Base-by-base conservation (phyloP, 495 filamentous ascomycete species). In the Elaphomyces granulatus region DNA sequence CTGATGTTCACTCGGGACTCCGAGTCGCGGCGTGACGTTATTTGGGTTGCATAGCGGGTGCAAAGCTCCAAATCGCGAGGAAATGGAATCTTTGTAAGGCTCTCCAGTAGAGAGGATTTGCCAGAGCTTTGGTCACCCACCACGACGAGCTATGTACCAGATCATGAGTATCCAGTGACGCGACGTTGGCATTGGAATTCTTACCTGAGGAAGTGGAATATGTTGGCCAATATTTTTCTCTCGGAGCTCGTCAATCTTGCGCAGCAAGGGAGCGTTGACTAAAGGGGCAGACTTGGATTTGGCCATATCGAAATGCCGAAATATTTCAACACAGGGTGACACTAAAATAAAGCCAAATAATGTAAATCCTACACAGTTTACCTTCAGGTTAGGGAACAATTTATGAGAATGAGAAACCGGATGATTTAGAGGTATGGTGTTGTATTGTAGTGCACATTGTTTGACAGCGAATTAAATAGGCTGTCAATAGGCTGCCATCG, bases 41-140 rank as follows among this genome's bases (percentile, higher is more conserved):
- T 66, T 42, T 69, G 63, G 0, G 63, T 72, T 1, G 61, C 61
- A 37, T 64, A 70, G 1, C 66, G 49, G 3, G 66, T 70, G 32
- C 66, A 70, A 0, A 69, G 50, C 0, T 47, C 55, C 14, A 51
- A 59, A 20, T 61, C 51, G 3, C 65, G 50, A 2, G 67, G 68
- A 37, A 69, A 69, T 0, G 54, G 54, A 12, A 70, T 34, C 1
- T 47, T 49, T 2, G 63, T 69, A 14, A 71, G 42, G 8, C 64
- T 61, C 37, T 70, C 58, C 0, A 69, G 45, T 1, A 67, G 52
- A 3, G 64, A 67, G 34, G 56, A 61, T 44, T 69, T 69, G 2
- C 66, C 64, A 36, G 55, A 61, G 7, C 43, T 55, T 34, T 67
- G 58, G 36, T 67, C 63, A 2, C 64, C 64, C 0, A 67, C 58